Conservation (phyloP, 352 stramenopile species). For the Globisporangium radiosum region DNA sequence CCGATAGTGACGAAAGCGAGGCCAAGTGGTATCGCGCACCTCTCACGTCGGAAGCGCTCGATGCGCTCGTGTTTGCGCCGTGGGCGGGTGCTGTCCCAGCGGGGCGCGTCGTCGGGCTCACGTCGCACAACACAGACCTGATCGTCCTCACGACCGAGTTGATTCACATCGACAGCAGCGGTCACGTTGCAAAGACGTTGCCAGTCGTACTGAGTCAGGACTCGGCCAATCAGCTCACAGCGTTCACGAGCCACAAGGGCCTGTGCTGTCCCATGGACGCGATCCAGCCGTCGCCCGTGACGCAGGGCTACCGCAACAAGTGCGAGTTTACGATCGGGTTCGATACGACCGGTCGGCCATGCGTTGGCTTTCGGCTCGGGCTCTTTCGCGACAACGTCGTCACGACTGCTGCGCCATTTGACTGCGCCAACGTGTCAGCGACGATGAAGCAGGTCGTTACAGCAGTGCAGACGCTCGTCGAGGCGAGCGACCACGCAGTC, state of each 20-base stretch:
- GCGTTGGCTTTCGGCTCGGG: slow-evolving; percentile 83
- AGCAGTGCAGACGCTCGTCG: slow-evolving; percentile 55
- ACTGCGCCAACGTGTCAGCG: slow-evolving; percentile 73
- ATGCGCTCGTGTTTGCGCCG: slow-evolving; percentile 41
- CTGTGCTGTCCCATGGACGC: slow-evolving; percentile 83
- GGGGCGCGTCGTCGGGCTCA: slow-evolving; percentile 35
- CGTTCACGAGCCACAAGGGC: slow-evolving; percentile 77
- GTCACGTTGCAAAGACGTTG: slow-evolving; percentile 27
- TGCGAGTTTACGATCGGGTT: slow-evolving; percentile 95
- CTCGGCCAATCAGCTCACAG: slow-evolving; percentile 22
- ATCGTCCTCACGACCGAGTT: slow-evolving; percentile 53
- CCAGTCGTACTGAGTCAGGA: slow-evolving; percentile 18
- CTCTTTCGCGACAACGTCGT: slow-evolving; percentile 76
- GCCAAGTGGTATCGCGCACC: slow-evolving; percentile 46
- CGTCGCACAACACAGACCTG: slow-evolving; percentile 70
- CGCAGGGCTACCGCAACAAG: slow-evolving; percentile 95
- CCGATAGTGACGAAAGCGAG: background rate
- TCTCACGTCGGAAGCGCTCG: slow-evolving; percentile 37
- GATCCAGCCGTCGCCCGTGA: slow-evolving; percentile 78
- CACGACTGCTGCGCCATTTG: slow-evolving; percentile 51
- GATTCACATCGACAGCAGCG: slow-evolving; percentile 30
- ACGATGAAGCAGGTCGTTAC: slow-evolving; percentile 79
- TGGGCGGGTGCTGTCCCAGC: slow-evolving; percentile 17
- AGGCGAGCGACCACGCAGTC: slow-evolving; percentile 47
- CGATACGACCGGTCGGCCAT: slow-evolving; percentile 63